Conservation (phyloP, 495 filamentous ascomycete species). For the Hyaloscypha bicolor region DNA sequence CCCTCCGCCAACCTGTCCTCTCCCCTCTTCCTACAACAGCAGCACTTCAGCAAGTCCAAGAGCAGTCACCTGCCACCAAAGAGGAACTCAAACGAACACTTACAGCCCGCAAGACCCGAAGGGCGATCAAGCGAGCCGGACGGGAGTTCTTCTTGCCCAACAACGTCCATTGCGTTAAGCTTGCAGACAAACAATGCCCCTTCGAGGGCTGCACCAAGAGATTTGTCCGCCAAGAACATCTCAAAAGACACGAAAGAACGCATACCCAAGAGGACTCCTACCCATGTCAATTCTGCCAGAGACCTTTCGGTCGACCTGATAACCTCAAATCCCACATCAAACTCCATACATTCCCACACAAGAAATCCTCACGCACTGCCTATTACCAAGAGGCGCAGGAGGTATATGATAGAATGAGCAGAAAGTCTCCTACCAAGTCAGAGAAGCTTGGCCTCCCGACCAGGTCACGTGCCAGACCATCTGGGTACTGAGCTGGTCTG, state of each 20-base stretch:
- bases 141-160: neutral
- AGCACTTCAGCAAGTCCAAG: slow-evolving; percentile 14
- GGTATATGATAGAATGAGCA: slow-evolving; percentile 1
- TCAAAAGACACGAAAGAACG: slow-evolving; percentile 64
- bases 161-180: neutral
- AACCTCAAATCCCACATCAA: slow-evolving; percentile 42
- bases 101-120: neutral
- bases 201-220: slow-evolving; percentile 35
- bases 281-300: slow-evolving; percentile 36
- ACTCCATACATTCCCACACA: slow-evolving; percentile 38
- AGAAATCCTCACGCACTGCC: slow-evolving; percentile 19
- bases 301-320: slow-evolving; percentile 37
- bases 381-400: slow-evolving; percentile 3
- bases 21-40: slow-evolving; percentile 4
- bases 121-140: neutral
- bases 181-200: slow-evolving; percentile 26
- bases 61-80: neutral
- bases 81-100: neutral
- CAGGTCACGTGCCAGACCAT: neutral
- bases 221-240: slow-evolving; percentile 65
- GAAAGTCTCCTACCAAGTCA: slow-evolving; percentile 3
- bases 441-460: neutral
- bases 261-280: slow-evolving; percentile 24
- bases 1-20: slow-evolving; percentile 1
- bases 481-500: neutral